A percentile compares a stretch with the other conserved stretches of the same genome.
Evolutionary conservation across 305 asterid genomes (phyloP).

Genomic region (Salvia sclarea): DNA sequence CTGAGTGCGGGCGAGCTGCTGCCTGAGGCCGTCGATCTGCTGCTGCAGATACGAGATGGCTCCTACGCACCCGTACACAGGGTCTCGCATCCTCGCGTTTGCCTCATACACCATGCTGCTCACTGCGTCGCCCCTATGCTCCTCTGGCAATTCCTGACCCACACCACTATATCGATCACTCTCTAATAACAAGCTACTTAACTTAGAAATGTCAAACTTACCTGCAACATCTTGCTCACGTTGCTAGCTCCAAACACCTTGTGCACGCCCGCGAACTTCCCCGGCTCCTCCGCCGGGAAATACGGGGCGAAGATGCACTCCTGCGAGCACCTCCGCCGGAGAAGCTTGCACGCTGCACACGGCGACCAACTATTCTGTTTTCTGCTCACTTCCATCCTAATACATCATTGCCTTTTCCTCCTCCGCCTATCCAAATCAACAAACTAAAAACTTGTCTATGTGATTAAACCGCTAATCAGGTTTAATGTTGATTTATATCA

Average conservation of each 20-base stretch:
- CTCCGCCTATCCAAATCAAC: background rate
- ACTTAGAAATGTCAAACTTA: too few relatives aligned
- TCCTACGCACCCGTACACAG: constrained; percentile 87
- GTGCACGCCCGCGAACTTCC: constrained; percentile 83
- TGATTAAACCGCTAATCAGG: background rate
- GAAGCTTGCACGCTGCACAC: constrained; percentile 87
- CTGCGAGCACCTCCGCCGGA: constrained; percentile 70
- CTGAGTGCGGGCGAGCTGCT: constrained; percentile 69
- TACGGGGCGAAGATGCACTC: constrained; percentile 81
- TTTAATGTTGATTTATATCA: background rate
- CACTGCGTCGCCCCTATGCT: constrained; percentile 77
- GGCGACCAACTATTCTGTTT: constrained; percentile 69
- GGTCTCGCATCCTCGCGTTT: constrained; percentile 82
- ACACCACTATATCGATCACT: too few relatives aligned
- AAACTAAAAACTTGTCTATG: background rate
- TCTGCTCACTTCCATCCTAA: constrained; percentile 36
- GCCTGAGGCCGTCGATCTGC: constrained; percentile 62
- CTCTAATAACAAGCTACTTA: too few relatives aligned
- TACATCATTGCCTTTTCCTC: background rate
- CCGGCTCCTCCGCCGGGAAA: constrained; percentile 90
- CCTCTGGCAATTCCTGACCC: constrained; percentile 69
- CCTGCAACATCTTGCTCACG: constrained; percentile 92
- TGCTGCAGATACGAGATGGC: constrained; percentile 83
- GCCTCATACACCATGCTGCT: constrained; percentile 92
- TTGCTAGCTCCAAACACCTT: constrained; percentile 94